These are phyloP conservation scores for Lophium mytilinum DNA, from an alignment of 495 filamentous ascomycete species.

Conservation along the genomic window DNA sequence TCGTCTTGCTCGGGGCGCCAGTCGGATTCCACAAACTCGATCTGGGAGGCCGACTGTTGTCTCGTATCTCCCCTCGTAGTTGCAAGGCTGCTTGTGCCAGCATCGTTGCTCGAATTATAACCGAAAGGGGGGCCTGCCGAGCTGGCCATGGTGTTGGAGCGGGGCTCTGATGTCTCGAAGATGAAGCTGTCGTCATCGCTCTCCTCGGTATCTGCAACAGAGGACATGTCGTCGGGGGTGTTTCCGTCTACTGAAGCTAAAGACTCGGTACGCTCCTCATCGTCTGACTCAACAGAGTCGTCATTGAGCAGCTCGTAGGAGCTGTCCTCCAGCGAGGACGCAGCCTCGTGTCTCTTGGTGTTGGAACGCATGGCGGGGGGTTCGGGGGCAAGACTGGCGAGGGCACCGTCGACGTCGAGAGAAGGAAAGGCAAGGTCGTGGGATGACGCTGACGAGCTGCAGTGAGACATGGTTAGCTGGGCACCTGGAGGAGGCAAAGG, in stretches of 20 bases:
- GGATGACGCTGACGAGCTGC: background rate
- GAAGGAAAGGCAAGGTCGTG: background rate
- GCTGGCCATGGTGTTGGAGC: background rate
- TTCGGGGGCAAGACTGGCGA: slow-evolving; percentile 9
- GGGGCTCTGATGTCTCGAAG: background rate
- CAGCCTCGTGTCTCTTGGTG: slow-evolving; percentile 8
- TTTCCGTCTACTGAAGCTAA: slow-evolving; percentile 23
- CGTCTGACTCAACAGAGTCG: slow-evolving; percentile 14
- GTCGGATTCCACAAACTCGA: slow-evolving; percentile 8
- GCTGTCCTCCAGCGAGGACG: slow-evolving; percentile 22
- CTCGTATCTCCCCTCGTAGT: slow-evolving; percentile 9
- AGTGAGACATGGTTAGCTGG: background rate
- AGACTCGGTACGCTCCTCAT: slow-evolving; percentile 22
- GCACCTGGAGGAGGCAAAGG: background rate
- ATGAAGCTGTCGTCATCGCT: slow-evolving; percentile 10
- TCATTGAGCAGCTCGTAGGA: slow-evolving; percentile 25
- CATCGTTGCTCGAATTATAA: background rate
- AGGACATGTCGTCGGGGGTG: slow-evolving; percentile 27
- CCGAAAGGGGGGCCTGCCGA: background rate
- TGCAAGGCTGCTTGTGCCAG: slow-evolving; percentile 8
- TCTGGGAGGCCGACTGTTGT: background rate
- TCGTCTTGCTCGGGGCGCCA: background rate
- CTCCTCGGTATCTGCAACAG: slow-evolving; percentile 16
- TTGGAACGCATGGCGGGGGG: slow-evolving; percentile 23
- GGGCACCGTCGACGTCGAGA: background rate